Base-by-base conservation (phyloP, 331 rosid species). In the Quercus phellos region DNA sequence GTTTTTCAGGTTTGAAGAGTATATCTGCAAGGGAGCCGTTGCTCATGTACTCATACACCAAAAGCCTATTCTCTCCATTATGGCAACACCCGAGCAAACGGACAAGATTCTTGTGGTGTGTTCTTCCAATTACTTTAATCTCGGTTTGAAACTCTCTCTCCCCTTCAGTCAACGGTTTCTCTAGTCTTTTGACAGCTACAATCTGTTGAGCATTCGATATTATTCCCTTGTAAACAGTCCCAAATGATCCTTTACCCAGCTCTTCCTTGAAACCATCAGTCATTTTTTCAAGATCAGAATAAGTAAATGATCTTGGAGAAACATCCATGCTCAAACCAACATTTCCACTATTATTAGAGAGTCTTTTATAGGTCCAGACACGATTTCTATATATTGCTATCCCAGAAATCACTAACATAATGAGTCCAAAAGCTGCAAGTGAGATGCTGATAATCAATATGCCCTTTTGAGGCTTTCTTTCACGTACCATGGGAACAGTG, bases 31-130 rank as follows among this genome's bases (percentile, higher is more conserved):
- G 86, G 21, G 90, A 86, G 13, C 88, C 85, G 4, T 86, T 90
- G 38, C 73, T 74, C 92, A 90, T 88, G 83, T 68, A 90, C 35
- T 90, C 94, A 70, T 90, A 88, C 21, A 90, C 85, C 26, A 88
- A 24, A 78, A 88, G 92, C 85, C 86, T 86, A 14, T 79, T 79
- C 0, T 84, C 55, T 68, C 88, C 89, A 16, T 88, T 83, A 1
- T 72, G 77, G 63, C 89, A 86, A 60, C 56, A 84, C 2, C 85
- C 80, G 4, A 77, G 74, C 68, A 84, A 74, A 34, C 51, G 72
- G 4, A 84, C 79, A 13, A 80, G 64, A n/a, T 80, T 77, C 22
- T 56, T 73, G 63, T 84, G 88, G 63, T 80, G 80, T 5, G 83
- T 85, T 66, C 46, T 72, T 2, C 81, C 81, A 0, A 81, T 85